These are phyloP conservation scores for Syncephalastrum contaminatum DNA, from an alignment of 371 early-diverging fungal genomes.

Conservation along the genomic window DNA sequence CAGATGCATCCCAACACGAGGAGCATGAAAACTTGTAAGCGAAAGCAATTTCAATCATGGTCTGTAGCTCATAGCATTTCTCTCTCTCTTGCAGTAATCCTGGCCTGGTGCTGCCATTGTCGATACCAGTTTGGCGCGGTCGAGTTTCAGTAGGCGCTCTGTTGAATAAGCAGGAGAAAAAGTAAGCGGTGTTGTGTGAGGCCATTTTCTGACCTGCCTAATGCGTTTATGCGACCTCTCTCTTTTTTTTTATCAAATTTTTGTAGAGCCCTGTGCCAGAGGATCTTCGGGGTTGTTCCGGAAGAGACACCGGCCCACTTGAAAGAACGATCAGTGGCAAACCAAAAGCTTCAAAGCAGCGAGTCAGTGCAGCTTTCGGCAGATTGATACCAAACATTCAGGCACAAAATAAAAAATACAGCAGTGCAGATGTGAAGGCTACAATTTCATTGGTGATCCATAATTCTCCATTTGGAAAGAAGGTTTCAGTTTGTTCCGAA, in stretches of 20 bases:
- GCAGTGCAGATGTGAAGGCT: background rate
- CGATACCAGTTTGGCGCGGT: conserved; percentile 79
- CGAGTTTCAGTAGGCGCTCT: conserved; percentile 68
- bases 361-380: background rate
- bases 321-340: conserved; percentile 19
- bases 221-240: background rate
- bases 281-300: conserved; percentile 43
- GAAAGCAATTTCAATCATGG: conserved; percentile 5
- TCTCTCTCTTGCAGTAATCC: conserved; percentile 11
- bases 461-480: conserved; percentile 22
- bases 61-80: background rate
- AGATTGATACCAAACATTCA: background rate
- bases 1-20: background rate
- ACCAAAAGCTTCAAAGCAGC: conserved; percentile 7
- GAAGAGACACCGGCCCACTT: conserved; percentile 44
- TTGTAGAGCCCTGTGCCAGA: conserved; percentile 34
- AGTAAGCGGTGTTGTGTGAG: conserved; percentile 18
- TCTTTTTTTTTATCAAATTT: background rate
- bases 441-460: too few species aligned
- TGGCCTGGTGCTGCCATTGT: conserved; percentile 39
- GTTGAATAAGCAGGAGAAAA: conserved; percentile 72
- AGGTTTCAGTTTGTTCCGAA: conserved; percentile 18
- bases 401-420: background rate
- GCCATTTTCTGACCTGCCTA: background rate
- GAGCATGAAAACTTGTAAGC: conserved; percentile 22